Evolutionary conservation across 352 stramenopile species (phyloP), one percentile per base, ranked within the genome.

Genomic region (Phytopythium delawarense): DNA sequence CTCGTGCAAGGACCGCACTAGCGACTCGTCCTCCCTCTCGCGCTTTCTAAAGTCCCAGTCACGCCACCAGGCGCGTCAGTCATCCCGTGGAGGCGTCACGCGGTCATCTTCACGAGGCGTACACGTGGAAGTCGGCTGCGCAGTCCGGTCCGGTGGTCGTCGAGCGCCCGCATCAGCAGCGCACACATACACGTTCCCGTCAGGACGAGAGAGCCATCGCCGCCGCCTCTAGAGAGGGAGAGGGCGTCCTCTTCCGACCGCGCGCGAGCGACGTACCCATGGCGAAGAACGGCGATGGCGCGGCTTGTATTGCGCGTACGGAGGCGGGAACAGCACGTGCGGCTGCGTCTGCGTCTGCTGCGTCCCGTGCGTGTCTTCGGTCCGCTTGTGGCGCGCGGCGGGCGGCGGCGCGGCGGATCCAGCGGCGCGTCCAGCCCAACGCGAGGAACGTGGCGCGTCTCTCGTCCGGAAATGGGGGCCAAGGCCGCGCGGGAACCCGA

Each of bases 1-100:
- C 39, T 83, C 76, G 48, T 91, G 76, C 15, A 85, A 66, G 55
- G 78, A 88, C 2, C 54, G 61, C 50, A 91, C 59, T 35, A 75
- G 59, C 35, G 70, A 69, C 6, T 79, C 71, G 30, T 68, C 66
- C 21, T 71, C 62, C 16, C 25, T 50, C 12, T 73, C 74, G 11
- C 74, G 77, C 61, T 84, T 57, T 16, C 21, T 8, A 18, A 21
- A 13, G 45, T 20, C n/a, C 13, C 12, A 51, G 20, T 11, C 45
- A 35, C 46, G n/a, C 2, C 20, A 18, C 20, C 34, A 58, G n/a
- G 52, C 52, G 16, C 34, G 52, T 44, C 30, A 57, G 50, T n/a
- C 16, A 7, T n/a, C 18, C 2, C n/a, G 13, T n/a, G 2, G 12
- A 18, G 18, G 13, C 1, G n/a, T 30, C 18, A 7, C 40, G 37